Conservation (phyloP, 2,329 filamentous ascomycete species). For the Cercospora janseana region DNA sequence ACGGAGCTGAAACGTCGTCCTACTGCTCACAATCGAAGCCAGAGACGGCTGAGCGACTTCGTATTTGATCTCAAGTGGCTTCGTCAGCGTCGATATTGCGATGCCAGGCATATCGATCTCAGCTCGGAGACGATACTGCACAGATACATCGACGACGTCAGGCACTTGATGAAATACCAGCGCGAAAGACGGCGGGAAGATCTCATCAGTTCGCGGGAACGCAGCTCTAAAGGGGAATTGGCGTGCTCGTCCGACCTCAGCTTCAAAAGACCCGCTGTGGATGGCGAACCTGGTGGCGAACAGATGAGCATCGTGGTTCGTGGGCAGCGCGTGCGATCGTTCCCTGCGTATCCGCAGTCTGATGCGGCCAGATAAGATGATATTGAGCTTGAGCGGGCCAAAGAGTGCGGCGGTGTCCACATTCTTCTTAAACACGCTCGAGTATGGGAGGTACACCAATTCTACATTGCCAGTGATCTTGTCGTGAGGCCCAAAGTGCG, state of each 20-base stretch:
- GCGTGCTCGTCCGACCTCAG: slow-evolving; percentile 16
- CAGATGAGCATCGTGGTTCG: slow-evolving; percentile 17
- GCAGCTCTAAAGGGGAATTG: slow-evolving; percentile 17
- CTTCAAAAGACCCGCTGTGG: slow-evolving; percentile 22
- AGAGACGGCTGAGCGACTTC: slow-evolving; percentile 13
- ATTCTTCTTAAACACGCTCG: slow-evolving; percentile 18
- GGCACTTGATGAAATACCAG: slow-evolving; percentile 21
- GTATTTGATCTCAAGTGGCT: slow-evolving; percentile 13
- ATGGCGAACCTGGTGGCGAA: slow-evolving; percentile 17
- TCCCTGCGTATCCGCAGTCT: slow-evolving; percentile 20
- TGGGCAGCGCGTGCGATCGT: slow-evolving; percentile 18
- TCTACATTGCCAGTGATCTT: slow-evolving; percentile 17
- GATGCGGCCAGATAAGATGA: slow-evolving; percentile 16
- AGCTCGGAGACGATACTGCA: slow-evolving; percentile 18
- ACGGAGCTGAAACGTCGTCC: slow-evolving; percentile 11
- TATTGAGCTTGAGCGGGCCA: slow-evolving; percentile 19
- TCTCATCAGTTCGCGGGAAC: slow-evolving; percentile 14
- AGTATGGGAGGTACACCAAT: slow-evolving; percentile 18
- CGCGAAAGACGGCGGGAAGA: slow-evolving; percentile 19
- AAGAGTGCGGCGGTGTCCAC: slow-evolving; percentile 23
- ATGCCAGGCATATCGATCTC: slow-evolving; percentile 24
- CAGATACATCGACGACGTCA: slow-evolving; percentile 21
- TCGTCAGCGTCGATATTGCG: slow-evolving; percentile 18
- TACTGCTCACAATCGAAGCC: slow-evolving; percentile 9
- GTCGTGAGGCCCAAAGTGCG: slow-evolving; percentile 22